These are phyloP conservation scores for Calonectria pteridis DNA, from an alignment of 2,329 filamentous ascomycete genomes.

Conservation along the genomic window DNA sequence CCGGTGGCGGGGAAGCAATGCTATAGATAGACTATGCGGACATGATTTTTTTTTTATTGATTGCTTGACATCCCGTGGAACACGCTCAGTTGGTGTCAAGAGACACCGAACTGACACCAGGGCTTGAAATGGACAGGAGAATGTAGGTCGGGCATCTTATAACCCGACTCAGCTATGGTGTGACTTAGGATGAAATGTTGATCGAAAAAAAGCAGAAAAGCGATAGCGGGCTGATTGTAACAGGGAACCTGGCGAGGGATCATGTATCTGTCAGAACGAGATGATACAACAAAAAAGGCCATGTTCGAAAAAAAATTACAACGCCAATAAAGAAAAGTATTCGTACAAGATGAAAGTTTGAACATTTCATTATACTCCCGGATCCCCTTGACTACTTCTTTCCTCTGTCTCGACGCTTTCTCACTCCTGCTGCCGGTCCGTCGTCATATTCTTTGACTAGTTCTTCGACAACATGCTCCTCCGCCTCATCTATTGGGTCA, in stretches of 20 bases:
- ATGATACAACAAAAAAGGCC: background rate
- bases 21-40: slow-evolving; percentile 34
- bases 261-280: background rate
- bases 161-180: background rate
- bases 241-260: background rate
- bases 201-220: background rate
- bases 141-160: background rate
- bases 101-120: background rate
- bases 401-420: slow-evolving; percentile 42
- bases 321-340: background rate
- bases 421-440: slow-evolving; percentile 38
- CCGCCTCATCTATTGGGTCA: slow-evolving; percentile 32
- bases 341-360: slow-evolving; percentile 1
- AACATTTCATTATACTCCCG: background rate
- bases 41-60: slow-evolving; percentile 28
- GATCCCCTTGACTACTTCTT: slow-evolving; percentile 37
- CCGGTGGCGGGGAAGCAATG: background rate
- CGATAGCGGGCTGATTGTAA: background rate
- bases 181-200: background rate
- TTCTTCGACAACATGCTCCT: slow-evolving; percentile 25
- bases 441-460: slow-evolving; percentile 32
- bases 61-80: background rate
- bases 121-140: background rate
- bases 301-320: background rate
- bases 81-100: background rate